Conservation (phyloP, 148 eudicot genomes). For the Silene latifolia region DNA sequence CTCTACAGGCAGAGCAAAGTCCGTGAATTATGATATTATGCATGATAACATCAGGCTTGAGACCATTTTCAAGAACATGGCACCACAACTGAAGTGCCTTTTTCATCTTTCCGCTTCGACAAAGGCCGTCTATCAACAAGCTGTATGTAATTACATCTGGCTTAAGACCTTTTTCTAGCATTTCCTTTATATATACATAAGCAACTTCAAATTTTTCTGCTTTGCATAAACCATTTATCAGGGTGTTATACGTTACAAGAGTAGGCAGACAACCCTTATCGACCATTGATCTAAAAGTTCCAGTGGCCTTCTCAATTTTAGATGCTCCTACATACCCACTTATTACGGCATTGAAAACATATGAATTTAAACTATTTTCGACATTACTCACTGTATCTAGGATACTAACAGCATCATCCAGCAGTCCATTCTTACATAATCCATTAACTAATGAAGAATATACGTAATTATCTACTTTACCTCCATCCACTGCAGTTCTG, state of each 20-base stretch:
- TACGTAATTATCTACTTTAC: slow-evolving; percentile 42
- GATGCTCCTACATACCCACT: slow-evolving; percentile 56
- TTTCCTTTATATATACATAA: slow-evolving; percentile 60
- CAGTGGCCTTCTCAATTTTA: slow-evolving; percentile 53
- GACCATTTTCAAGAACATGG: slow-evolving; percentile 51
- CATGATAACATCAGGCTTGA: slow-evolving; percentile 74
- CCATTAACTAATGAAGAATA: slow-evolving; percentile 64
- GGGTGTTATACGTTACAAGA: slow-evolving; percentile 64
- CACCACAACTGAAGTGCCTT: slow-evolving; percentile 67
- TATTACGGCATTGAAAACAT: slow-evolving; percentile 61
- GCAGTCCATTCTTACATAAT: slow-evolving; percentile 49
- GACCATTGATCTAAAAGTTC: slow-evolving; percentile 45
- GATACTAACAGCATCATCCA: slow-evolving; percentile 54
- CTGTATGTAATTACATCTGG: slow-evolving; percentile 73
- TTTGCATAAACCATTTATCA: slow-evolving; percentile 73
- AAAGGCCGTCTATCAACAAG: slow-evolving; percentile 70
- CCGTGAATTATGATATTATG: slow-evolving; percentile 85
- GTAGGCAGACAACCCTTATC: slow-evolving; percentile 46
- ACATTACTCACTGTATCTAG: slow-evolving; percentile 37
- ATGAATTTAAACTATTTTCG: slow-evolving; percentile 51
- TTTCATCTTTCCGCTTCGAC: slow-evolving; percentile 46
- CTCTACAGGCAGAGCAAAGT: slow-evolving; percentile 65
- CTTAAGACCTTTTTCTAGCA: slow-evolving; percentile 60
- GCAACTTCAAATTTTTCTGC: slow-evolving; percentile 63
- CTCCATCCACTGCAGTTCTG: slow-evolving; percentile 41